These are phyloP conservation scores for Meyerozyma sp. DNA, from an alignment of 1,139 yeast species.

Conservation along the genomic window DNA sequence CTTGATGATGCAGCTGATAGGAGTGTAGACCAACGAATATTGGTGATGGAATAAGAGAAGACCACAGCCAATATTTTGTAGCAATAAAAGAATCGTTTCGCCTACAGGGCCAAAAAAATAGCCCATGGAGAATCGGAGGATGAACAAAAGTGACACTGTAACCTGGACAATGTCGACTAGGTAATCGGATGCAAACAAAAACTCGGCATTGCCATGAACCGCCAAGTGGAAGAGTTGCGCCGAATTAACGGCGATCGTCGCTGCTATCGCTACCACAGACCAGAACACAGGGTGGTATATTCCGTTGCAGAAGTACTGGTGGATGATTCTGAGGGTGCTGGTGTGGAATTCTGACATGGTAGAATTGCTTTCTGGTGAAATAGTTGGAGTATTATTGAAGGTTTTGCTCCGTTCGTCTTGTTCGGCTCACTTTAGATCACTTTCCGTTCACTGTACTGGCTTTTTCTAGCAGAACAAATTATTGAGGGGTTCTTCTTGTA, in stretches of 20 bases:
- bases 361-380: no score
- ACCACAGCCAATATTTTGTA: neutral
- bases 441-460: no score
- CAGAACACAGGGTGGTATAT: neutral
- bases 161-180: neutral
- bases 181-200: neutral
- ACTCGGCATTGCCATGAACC: neutral
- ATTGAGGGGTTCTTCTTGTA: no score
- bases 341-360: neutral
- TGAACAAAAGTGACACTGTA: neutral
- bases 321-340: neutral
- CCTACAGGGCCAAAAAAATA: neutral
- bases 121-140: neutral
- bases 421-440: no score
- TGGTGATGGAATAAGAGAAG: neutral
- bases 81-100: neutral
- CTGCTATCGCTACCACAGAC: neutral
- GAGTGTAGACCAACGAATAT: neutral
- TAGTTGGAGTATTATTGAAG: no score
- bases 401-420: no score
- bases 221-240: neutral
- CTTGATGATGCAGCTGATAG: neutral
- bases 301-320: neutral
- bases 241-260: neutral
- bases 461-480: no score